Base-by-base conservation (phyloP, 1,139 yeast genomes). In the Saccharomyces pastorianus region DNA sequence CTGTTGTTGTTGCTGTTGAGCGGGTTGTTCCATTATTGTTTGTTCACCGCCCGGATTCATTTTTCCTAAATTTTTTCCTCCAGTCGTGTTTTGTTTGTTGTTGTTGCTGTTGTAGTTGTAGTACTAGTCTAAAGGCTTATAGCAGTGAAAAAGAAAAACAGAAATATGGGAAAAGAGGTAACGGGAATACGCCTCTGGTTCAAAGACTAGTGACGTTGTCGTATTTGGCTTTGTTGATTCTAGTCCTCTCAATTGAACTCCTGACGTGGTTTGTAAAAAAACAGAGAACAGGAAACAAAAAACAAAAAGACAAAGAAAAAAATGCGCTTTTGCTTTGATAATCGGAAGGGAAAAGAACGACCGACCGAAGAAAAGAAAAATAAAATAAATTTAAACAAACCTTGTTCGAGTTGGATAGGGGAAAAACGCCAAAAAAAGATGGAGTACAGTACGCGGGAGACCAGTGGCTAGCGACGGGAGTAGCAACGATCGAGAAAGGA, bases 1-100 rank as follows among this genome's bases (percentile, higher is more conserved):
- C 26, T 38, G 55, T 20, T 25, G 53, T 41, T 44, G 47, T 25
- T 14, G 31, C 14, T 49, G 58, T 42, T 52, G 64, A 27, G 58
- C 46, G 23, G 55, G 53, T 25, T 51, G 49, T 29, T 29, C 41
- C 25, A 48, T 38, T 20, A 38, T 38, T 38, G 44, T 38, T 38
- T 38, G 44, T 38, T 38, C 44, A 38, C 44, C 44, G 25, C 44
- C 44, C 44, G 44, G 25, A 38, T 38, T 38, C 44, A 38, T 38
- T 38, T 38, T 38, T 38, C 13, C 25, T 32, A 32, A n/a, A 2
- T 8, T 34, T 38, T 38, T 38, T 38, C 20, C 20, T 17, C 44
- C 44, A 17, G 44, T 38, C 25, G 23, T 38, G n/a, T 6, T 32
- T 32, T 38, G 44, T 17, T 38, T 38, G 44, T 20, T 38, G 44